Base-by-base conservation (phyloP, 23 red algal genomes). In the Pyropia haitanensis region DNA sequence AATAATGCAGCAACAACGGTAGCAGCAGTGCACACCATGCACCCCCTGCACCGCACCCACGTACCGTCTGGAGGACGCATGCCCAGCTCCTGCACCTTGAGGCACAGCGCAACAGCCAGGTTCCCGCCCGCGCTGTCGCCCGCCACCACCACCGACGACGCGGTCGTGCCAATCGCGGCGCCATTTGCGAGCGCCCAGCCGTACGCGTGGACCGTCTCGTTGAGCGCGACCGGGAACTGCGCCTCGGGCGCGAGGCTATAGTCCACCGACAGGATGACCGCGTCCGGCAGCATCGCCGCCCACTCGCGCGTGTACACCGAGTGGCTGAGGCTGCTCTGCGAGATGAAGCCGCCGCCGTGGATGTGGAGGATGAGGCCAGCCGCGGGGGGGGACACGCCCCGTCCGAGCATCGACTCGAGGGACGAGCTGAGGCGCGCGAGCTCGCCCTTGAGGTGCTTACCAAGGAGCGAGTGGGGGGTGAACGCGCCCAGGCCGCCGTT, bases 341-440 rank as follows among this genome's bases (percentile, higher is more conserved):
- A 75, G 20, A 96, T 81, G 67, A 96, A 96, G 13, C 92, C 92
- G 50, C 92, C 92, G 26, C 92, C 92, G 70, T 96, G 92, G 64
- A 96, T 77, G 69, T 89, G 78, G 50, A 96, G 28, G 48, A 90
- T 89, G 18, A 96, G 71, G 20, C 61, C 70, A 27, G 68, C 27
- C 12, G 89, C 89, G 6, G 70, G 79, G 50, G 65, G 60, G 48
- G 34, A 49, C 49, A 53, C 44, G 46, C 63, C 79, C 15, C 59
- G 61, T 0, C 63, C 51, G 3, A 71, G 56, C 27, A 87, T 80
- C 26, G 28, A 54, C 20, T 82, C 76, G n/a, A 95, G 39, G 27
- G 76, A 64, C 49, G 67, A 62, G 17, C 68, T 65, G 16, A 95
- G 53, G 20, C 48, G 56, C 18, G 44, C 61, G 27, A 95, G 22